Evolutionary conservation across 768 basidiomycete species (phyloP).

Genomic region (Auriscalpium orientale): DNA sequence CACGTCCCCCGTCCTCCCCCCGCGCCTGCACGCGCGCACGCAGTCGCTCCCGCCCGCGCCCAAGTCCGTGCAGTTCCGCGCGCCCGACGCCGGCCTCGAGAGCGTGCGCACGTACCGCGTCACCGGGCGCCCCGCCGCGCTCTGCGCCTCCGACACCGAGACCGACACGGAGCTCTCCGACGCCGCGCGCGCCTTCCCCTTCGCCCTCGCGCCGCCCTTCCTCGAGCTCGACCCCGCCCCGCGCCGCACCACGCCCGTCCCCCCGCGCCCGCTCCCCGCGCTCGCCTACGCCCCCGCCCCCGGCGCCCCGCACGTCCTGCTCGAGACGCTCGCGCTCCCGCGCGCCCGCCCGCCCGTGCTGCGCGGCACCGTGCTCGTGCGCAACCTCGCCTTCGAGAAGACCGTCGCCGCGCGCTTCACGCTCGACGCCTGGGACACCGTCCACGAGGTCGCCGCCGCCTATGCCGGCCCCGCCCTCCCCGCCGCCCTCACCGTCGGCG

Average conservation of each 20-base stretch:
- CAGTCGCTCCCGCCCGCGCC: slow-evolving; percentile 61
- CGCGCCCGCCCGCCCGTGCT: slow-evolving; percentile 35
- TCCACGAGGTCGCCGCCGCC: slow-evolving; percentile 64
- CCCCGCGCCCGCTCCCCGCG: slow-evolving; percentile 21
- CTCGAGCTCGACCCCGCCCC: slow-evolving; percentile 17
- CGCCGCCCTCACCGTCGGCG: not conserved
- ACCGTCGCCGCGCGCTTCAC: slow-evolving; percentile 82
- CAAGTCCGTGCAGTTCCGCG: slow-evolving; percentile 84
- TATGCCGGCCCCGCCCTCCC: slow-evolving; percentile 31
- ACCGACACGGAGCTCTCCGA: slow-evolving; percentile 31
- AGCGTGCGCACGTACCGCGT: slow-evolving; percentile 56
- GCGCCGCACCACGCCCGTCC: slow-evolving; percentile 24
- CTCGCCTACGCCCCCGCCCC: slow-evolving; percentile 9
- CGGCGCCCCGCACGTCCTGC: slow-evolving; percentile 24
- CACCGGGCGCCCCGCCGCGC: slow-evolving; percentile 61
- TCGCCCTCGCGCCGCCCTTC: slow-evolving; percentile 15
- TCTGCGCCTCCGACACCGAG: slow-evolving; percentile 33
- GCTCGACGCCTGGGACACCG: slow-evolving; percentile 90
- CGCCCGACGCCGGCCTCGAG: slow-evolving; percentile 48
- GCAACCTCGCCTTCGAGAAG: slow-evolving; percentile 85
- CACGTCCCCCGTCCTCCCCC: slow-evolving; percentile 38
- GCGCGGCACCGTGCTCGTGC: slow-evolving; percentile 71
- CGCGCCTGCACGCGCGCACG: slow-evolving; percentile 26
- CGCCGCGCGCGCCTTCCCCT: slow-evolving; percentile 17
- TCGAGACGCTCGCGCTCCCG: slow-evolving; percentile 33